Conservation (phyloP, 495 filamentous ascomycete species). For the Hypoxylon lienhwacheense region DNA sequence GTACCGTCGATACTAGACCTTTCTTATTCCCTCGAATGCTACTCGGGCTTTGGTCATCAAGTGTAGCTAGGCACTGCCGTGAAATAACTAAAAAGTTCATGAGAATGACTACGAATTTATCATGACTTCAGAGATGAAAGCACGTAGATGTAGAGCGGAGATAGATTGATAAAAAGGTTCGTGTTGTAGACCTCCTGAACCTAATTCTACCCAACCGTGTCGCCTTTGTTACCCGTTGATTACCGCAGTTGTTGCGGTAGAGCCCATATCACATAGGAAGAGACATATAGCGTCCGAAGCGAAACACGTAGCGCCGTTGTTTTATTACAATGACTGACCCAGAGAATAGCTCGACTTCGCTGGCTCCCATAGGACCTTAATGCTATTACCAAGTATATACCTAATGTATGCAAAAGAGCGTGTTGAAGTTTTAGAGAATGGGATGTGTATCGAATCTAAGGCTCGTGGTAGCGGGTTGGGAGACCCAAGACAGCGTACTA, state of each 20-base stretch:
- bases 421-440: slow-evolving; percentile 12
- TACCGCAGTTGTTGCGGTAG: slow-evolving; percentile 5
- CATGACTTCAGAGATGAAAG: too few species aligned
- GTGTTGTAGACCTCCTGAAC: slow-evolving; percentile 11
- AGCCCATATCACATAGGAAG: slow-evolving; percentile 1
- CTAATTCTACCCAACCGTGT: slow-evolving; percentile 12
- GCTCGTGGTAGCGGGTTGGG: background rate
- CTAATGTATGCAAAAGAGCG: slow-evolving; percentile 22
- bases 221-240: slow-evolving; percentile 5
- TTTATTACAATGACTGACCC: slow-evolving; percentile 25
- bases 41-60: too few species aligned
- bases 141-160: too few species aligned
- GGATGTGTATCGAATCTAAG: slow-evolving; percentile 1
- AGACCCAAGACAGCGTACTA: background rate
- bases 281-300: slow-evolving; percentile 12
- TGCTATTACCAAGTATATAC: slow-evolving; percentile 31
- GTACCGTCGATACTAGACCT: too few species aligned
- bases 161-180: too few species aligned
- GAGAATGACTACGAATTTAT: too few species aligned
- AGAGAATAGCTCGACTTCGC: slow-evolving; percentile 22
- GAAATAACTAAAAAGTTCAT: background rate
- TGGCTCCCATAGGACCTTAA: slow-evolving; percentile 19
- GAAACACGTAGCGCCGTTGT: slow-evolving; percentile 20
- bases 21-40: too few species aligned
- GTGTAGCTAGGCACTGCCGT: too few species aligned